phyloP scores from a whole-genome alignment of 2,329 filamentous ascomycete species.

The Taxawa tesnikishii region DNA sequence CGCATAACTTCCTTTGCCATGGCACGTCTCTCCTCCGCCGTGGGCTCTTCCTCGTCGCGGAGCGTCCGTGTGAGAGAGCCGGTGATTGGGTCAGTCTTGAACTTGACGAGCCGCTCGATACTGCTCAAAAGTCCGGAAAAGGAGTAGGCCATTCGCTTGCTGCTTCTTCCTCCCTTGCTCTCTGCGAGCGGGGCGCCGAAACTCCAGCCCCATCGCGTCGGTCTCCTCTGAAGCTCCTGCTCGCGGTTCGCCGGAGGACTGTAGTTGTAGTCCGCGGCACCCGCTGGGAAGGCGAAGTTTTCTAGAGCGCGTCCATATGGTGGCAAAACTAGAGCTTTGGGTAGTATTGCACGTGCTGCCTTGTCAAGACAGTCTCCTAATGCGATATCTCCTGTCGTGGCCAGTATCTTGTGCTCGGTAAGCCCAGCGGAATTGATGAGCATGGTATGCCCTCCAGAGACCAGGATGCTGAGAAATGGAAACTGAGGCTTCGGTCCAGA shows the following conservation, averaged over 20 bases:
- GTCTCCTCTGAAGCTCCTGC: constrained; percentile 40
- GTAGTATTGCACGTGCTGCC: constrained; percentile 64
- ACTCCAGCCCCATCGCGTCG: constrained; percentile 49
- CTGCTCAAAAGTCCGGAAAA: constrained; percentile 62
- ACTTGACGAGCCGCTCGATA: constrained; percentile 45
- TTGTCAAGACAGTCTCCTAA: constrained; percentile 87
- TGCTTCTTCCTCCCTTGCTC: constrained; percentile 26
- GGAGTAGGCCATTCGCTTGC: constrained; percentile 49
- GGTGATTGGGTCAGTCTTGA: constrained; percentile 14
- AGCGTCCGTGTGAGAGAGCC: constrained; percentile 17
- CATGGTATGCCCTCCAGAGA: constrained; percentile 86
- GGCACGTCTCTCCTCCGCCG: constrained; percentile 47
- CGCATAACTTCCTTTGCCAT: constrained; percentile 67
- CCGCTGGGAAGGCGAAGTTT: constrained; percentile 56
- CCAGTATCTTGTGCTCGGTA: constrained; percentile 60
- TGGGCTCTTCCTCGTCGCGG: constrained; percentile 28
- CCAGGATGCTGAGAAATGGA: constrained; percentile 78
- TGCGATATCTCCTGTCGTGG: constrained; percentile 66
- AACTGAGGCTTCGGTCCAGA: constrained; percentile 41
- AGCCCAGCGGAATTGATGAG: constrained; percentile 63
- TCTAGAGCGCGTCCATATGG: constrained; percentile 78
- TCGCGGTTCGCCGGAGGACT: constrained; percentile 44
- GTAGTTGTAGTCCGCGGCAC: constrained; percentile 41
- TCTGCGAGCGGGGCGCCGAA: constrained; percentile 56
- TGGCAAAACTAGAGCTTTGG: constrained; percentile 46